Base-by-base conservation (phyloP, 2,329 filamentous ascomycete species). In the Arthrobotrys entomopaga region DNA sequence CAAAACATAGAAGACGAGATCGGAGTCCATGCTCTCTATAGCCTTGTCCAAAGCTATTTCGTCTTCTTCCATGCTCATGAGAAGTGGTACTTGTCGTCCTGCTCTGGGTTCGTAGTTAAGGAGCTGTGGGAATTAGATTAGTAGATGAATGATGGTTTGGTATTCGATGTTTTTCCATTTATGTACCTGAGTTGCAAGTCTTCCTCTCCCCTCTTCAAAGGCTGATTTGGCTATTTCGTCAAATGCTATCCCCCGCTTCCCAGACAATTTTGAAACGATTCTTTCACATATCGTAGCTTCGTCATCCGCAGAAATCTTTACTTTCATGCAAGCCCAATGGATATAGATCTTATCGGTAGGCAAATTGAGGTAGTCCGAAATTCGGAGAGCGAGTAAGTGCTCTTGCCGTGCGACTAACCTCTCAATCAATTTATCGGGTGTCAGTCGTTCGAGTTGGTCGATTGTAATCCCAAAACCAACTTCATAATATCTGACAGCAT, bases 291-390 rank as follows among this genome's bases (percentile, higher is more conserved):
- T 92, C 0, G 89, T 88, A 52, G 96, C 93, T 79, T 98, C 95
- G 75, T 96, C 90, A 76, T 93, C 93, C 0, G 88, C 86, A 0
- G 93, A 93, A 1, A 90, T 84, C 24, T 93, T 91, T 2, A 98
- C 94, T 81, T 98, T 99, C 80, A 95, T 90, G 16, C 91, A 94
- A 0, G 95, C 95, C 95, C 95, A 99, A 80, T 97, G 93, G 0
- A 97, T 92, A 79, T 97, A 97, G 71, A 99, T 96, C 63, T 89
- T 88, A 81, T 96, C 93, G 0, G 93, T 91, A 0, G 94, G 90
- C 2, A 99, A 85, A 72, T 90, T 90, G 1, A 99, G 84, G 80
- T 96, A 97, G 46, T 92, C 89, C 0, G 94, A 93, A 53, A 99
- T 88, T 54, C 92, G 90, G 19, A 99, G 86, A 0, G 95, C 94